Evolutionary conservation across 225 moss, liverwort and hornwort genomes (phyloP), one percentile per base, ranked within the genome.

Genomic region (Sphagnum contortum): DNA sequence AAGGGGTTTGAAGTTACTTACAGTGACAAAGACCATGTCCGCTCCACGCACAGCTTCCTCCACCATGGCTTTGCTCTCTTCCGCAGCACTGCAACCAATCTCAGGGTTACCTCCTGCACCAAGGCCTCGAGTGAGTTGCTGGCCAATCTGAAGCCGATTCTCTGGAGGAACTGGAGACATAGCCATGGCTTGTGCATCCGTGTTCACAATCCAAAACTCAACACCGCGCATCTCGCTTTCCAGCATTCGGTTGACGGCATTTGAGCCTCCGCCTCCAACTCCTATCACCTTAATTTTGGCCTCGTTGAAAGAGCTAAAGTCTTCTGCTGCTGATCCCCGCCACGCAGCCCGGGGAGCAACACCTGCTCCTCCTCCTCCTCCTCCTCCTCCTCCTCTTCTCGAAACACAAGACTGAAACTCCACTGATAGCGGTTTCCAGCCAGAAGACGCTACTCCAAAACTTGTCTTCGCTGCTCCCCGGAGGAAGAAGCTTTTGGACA

Each of bases 211-310:
- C 91, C 89, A 92, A 66, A 92, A 92, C 62, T 92, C 91, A 45
- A 92, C 91, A 61, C 91, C 89, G 87, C 89, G 71, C 68, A 96
- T 90, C 29, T 92, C 95, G 64, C 95, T 96, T 59, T 92, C 95
- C 72, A 96, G 90, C 95, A 96, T 96, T 13, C 95, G 92, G 69
- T 96, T 96, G 64, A 96, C 84, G 45, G 95, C 95, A 81, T 96
- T 96, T 71, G 92, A 92, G 46, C 95, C 95, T 55, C 95, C 95
- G 58, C 95, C 95, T 64, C 95, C 95, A 12, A 96, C 95, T 10
- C 95, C 95, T 60, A 96, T 88, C 50, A 96, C 95, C 79, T 96
- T 96, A 69, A 96, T 96, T 29, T 29, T 29, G 29, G 29, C 29
- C 29, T 29, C 29, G 29, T 29, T 29, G 29, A 29, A 29, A 29